Evolutionary conservation across 225 moss, liverwort and hornwort species (phyloP).

Genomic region (Sphagnum contortum): DNA sequence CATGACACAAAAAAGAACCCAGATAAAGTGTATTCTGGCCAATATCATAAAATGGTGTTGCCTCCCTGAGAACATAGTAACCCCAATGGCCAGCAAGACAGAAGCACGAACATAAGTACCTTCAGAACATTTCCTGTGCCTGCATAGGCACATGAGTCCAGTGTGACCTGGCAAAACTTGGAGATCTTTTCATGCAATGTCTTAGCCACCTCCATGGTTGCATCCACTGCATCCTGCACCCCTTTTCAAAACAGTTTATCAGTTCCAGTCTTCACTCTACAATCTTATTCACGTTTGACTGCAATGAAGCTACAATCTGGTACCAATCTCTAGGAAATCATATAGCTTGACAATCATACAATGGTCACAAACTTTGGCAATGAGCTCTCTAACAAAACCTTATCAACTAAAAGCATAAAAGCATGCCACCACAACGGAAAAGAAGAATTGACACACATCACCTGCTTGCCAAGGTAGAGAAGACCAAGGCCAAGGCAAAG

Average conservation of each 20-base stretch:
- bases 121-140: conserved; percentile 98
- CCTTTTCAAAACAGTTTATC: background rate
- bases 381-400: no score
- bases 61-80: no score
- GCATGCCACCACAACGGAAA: background rate
- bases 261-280: background rate
- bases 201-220: conserved; percentile 98
- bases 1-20: no score
- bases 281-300: no score
- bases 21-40: no score
- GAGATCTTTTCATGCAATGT: conserved; percentile 96
- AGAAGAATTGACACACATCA: conserved; percentile 5
- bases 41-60: no score
- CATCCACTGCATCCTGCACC: conserved; percentile 89
- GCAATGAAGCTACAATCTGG: no score
- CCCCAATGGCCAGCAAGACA: no score
- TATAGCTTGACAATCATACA: no score
- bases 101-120: conserved; percentile 21
- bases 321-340: no score
- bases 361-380: no score
- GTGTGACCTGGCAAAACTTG: conserved; percentile 84
- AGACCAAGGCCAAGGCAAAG: conserved; percentile 97
- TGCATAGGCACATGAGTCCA: conserved; percentile 96
- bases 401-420: no score
- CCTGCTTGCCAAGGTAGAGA: conserved; percentile 95